These are phyloP conservation scores for Aspergillus costaricaensis DNA, from an alignment of 2,329 filamentous ascomycete genomes.

Conservation along the genomic window DNA sequence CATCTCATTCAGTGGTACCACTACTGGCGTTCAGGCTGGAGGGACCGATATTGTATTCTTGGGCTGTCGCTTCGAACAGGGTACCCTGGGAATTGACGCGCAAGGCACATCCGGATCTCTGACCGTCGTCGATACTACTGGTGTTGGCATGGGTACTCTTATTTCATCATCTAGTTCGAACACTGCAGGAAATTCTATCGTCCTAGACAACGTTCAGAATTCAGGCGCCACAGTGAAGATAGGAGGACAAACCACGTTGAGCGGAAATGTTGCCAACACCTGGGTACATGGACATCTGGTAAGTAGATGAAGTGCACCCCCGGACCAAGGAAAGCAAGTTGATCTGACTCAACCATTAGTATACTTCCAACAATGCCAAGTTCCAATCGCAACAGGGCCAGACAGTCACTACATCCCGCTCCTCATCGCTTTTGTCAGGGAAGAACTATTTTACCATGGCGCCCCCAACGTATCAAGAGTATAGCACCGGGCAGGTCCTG, in stretches of 20 bases:
- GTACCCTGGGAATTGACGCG: conserved; percentile 29
- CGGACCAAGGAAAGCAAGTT: not conserved
- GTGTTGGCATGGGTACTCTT: conserved; percentile 16
- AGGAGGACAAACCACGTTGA: conserved; percentile 24
- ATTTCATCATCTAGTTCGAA: conserved; percentile 28
- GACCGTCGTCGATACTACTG: conserved; percentile 25
- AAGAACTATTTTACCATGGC: conserved; percentile 44
- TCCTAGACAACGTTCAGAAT: conserved; percentile 34
- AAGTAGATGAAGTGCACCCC: not conserved
- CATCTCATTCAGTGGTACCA: conserved; percentile 62
- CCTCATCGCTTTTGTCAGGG: conserved; percentile 32
- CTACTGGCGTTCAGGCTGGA: conserved; percentile 51
- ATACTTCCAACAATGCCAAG: conserved; percentile 19
- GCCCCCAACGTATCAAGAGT: conserved; percentile 48
- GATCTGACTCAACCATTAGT: conserved; percentile 9
- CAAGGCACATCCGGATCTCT: conserved; percentile 25
- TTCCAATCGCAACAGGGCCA: conserved; percentile 31
- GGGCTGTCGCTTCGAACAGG: conserved; percentile 27
- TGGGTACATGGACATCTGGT: conserved; percentile 39
- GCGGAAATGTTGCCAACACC: conserved; percentile 26
- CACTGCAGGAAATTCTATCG: conserved; percentile 34
- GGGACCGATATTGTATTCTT: conserved; percentile 31
- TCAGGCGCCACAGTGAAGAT: conserved; percentile 31
- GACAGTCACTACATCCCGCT: conserved; percentile 30
- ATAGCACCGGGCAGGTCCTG: conserved; percentile 45